Evolutionary conservation across 2,329 filamentous ascomycete genomes (phyloP).

Genomic region (Albophoma yamanashiensis): DNA sequence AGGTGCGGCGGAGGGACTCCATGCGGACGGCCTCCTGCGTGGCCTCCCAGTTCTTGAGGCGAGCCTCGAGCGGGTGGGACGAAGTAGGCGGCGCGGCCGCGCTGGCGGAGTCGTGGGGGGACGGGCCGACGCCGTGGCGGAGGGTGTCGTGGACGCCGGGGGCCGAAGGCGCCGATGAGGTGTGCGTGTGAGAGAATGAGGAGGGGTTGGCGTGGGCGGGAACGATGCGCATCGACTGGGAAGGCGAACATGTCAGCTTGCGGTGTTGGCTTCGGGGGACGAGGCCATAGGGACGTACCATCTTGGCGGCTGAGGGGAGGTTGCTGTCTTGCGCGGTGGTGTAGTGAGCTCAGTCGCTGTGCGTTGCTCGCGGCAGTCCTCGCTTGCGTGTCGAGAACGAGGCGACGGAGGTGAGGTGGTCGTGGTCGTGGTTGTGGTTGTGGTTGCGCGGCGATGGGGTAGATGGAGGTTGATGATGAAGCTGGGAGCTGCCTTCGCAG

Average conservation of each 20-base stretch:
- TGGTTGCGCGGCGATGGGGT: slow-evolving; percentile 2
- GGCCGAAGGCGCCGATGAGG: slow-evolving; percentile 72
- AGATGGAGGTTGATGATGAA: slow-evolving; percentile 4
- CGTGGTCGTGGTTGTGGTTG: not conserved
- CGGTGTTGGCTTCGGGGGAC: not conserved
- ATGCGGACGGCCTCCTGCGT: slow-evolving; percentile 85
- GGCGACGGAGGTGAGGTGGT: not conserved
- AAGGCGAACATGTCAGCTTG: slow-evolving; percentile 8
- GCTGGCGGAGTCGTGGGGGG: slow-evolving; percentile 31
- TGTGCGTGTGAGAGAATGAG: slow-evolving; percentile 53
- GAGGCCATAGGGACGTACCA: slow-evolving; percentile 29
- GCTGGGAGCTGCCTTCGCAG: slow-evolving; percentile 8
- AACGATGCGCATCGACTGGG: slow-evolving; percentile 79
- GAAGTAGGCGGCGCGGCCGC: slow-evolving; percentile 36
- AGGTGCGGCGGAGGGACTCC: slow-evolving; percentile 75
- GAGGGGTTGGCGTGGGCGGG: slow-evolving; percentile 58
- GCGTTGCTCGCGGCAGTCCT: not conserved
- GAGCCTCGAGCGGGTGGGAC: slow-evolving; percentile 82
- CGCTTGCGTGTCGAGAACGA: not conserved
- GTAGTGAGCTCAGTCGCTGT: not conserved
- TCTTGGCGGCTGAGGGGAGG: slow-evolving; percentile 22
- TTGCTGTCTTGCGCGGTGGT: not conserved
- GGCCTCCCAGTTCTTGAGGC: slow-evolving; percentile 79
- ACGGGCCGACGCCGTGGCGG: slow-evolving; percentile 68
- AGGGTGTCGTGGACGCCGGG: slow-evolving; percentile 91